Evolutionary conservation across 2,329 filamentous ascomycete genomes (phyloP), one percentile per base, ranked within the genome.

Genomic region (Beauveria asiatica): DNA sequence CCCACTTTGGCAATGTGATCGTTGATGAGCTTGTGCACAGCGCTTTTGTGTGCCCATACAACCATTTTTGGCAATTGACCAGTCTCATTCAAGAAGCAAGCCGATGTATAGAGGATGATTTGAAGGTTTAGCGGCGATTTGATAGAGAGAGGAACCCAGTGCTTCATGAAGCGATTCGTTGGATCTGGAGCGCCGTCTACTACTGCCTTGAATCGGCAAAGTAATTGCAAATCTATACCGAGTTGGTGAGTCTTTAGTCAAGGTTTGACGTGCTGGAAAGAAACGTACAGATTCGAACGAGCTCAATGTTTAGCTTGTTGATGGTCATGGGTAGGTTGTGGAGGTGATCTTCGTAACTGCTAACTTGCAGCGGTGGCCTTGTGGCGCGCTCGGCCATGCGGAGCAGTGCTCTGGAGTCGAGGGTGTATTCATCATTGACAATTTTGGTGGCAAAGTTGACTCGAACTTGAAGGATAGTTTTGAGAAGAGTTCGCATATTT

Each of bases 61-160:
- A 76, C 71, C 9, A 71, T 70, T 62, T 76, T 75, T 46, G 77
- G 74, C 2, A 81, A 67, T 42, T 78, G 76, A 3, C 77, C 75
- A 0, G 76, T 77, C 64, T 83, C 80, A 42, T 76, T 73, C 33
- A 82, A 70, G 64, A 81, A 81, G 65, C 78, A 80, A 1, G 79
- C 75, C 0, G 80, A 75, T 7, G 78, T 78, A 64, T 79, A 81
- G 5, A 81, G 73, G 41, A 79, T 74, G 9, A 80, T 75, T 52
- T 80, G 77, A 0, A 76, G 68, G 10, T 82, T 70, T 3, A 82
- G 70, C 5, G 76, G 78, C n/a, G 79, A 77, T 58, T 81, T 76
- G 11, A 81, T 69, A 50, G 73, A 78, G 63, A 73, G 76, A 0
- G 79, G 78, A 7, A 79, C 70, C 69, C 77, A 81, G 49, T 76